A percentile compares a stretch with the other conserved stretches of the same genome.
Conservation (phyloP, 73 alveolate species). For the Paramecium octaurelia region DNA sequence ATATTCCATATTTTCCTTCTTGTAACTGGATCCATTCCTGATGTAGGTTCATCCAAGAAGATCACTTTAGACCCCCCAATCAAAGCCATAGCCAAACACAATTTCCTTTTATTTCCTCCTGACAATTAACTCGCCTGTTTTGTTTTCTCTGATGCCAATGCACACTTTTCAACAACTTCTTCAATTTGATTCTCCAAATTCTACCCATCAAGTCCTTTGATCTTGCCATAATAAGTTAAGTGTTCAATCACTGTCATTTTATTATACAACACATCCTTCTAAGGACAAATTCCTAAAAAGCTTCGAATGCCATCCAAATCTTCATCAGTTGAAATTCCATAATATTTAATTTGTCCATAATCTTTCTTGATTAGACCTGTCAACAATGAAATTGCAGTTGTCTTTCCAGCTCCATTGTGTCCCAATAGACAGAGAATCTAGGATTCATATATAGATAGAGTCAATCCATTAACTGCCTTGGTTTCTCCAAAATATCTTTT, state of each 20-base stretch:
- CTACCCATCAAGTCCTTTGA: slow-evolving; percentile 68
- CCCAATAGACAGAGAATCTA: slow-evolving; percentile 71
- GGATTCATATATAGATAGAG: slow-evolving; percentile 53
- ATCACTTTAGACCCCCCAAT: slow-evolving; percentile 75
- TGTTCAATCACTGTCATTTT: slow-evolving; percentile 77
- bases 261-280: slow-evolving; percentile 74
- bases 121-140: slow-evolving; percentile 69
- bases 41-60: slow-evolving; percentile 79
- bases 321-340: slow-evolving; percentile 36
- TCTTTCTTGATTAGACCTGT: slow-evolving; percentile 61
- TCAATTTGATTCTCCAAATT: slow-evolving; percentile 37
- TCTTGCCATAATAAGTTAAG: slow-evolving; percentile 67
- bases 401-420: slow-evolving; percentile 82
- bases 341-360: slow-evolving; percentile 34
- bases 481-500: slow-evolving; percentile 36
- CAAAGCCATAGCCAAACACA: slow-evolving; percentile 75
- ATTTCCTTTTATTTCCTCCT: slow-evolving; percentile 83
- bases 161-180: slow-evolving; percentile 68
- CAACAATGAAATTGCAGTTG: slow-evolving; percentile 67
- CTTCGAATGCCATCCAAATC: slow-evolving; percentile 68
- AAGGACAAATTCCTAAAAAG: slow-evolving; percentile 78
- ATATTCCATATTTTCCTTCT: slow-evolving; percentile 78
- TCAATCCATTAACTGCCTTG: slow-evolving; percentile 68
- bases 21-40: slow-evolving; percentile 83
- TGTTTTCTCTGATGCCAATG: slow-evolving; percentile 62